Conservation (phyloP, 78 protist genomes). For the Bodo saltans region DNA sequence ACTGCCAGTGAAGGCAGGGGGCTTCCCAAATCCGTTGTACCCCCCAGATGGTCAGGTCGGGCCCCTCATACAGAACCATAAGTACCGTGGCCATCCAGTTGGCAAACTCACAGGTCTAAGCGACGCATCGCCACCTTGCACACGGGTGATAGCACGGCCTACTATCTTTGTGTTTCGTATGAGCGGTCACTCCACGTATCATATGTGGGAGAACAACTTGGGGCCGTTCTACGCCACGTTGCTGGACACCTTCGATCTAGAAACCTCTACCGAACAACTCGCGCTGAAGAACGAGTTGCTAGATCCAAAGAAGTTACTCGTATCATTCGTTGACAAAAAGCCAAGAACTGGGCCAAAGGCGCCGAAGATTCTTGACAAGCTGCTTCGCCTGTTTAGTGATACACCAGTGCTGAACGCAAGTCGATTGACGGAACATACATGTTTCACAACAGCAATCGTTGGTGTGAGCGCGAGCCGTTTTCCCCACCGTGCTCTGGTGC, state of each 20-base stretch:
- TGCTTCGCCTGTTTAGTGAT: constrained; percentile 8
- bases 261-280: background rate
- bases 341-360: constrained; percentile 15
- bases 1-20: too few species aligned
- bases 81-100: constrained; percentile 19
- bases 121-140: background rate
- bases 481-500: background rate
- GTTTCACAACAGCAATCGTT: background rate
- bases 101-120: too few species aligned
- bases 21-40: background rate
- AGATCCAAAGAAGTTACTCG: constrained; percentile 9
- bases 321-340: constrained; percentile 5
- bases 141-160: constrained; percentile 7
- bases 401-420: constrained; percentile 2
- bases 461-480: background rate
- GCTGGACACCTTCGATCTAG: background rate
- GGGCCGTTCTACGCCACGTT: constrained; percentile 20
- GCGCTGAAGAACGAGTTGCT: background rate
- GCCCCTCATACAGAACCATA: background rate
- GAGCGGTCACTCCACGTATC: constrained; percentile 28
- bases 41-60: constrained; percentile 9
- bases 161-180: constrained; percentile 3
- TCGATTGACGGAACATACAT: background rate
- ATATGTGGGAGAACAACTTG: constrained; percentile 29
- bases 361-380: constrained; percentile 4